A percentile compares a stretch with the other conserved stretches of the same genome.
These are phyloP conservation scores for Termitomyces sp. DNA, from an alignment of 768 basidiomycete genomes.

Conservation along the genomic window DNA sequence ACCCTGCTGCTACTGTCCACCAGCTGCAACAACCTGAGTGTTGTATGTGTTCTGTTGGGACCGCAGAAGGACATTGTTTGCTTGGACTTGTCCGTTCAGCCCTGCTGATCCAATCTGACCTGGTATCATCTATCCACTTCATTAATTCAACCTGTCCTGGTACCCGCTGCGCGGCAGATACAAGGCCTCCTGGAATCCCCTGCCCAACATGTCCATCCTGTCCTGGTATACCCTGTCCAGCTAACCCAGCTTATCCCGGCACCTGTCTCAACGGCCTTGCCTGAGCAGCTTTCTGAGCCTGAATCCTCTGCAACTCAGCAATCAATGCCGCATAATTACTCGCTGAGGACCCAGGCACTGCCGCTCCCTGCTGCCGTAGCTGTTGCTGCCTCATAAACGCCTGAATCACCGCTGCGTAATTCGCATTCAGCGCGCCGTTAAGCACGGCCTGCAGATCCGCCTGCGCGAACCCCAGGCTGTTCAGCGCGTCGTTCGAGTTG, in stretches of 20 bases:
- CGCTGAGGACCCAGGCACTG: neutral
- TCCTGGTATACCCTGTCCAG: neutral
- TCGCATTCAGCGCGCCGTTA: conserved; percentile 23
- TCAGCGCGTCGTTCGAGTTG: conserved; percentile 1
- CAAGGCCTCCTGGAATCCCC: no score
- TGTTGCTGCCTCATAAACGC: conserved; percentile 18
- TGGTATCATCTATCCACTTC: neutral
- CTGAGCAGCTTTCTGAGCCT: conserved; percentile 7
- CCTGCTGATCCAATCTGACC: neutral
- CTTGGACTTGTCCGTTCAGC: neutral
- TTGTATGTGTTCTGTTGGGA: neutral
- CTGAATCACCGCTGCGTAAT: conserved; percentile 28
- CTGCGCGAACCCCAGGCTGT: neutral
- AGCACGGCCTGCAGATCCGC: conserved; percentile 25
- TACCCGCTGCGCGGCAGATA: no score
- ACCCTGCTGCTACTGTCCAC: neutral
- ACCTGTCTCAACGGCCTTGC: neutral
- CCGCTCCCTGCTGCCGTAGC: conserved; percentile 9
- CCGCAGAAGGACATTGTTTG: conserved; percentile 1
- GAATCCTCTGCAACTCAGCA: conserved; percentile 13
- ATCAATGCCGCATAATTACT: conserved; percentile 18
- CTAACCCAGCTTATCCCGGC: neutral
- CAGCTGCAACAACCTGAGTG: neutral
- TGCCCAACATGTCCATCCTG: neutral
- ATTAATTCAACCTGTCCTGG: neutral